These are phyloP conservation scores for Talinum fruticosum DNA, from an alignment of 148 eudicot species.

Conservation along the genomic window DNA sequence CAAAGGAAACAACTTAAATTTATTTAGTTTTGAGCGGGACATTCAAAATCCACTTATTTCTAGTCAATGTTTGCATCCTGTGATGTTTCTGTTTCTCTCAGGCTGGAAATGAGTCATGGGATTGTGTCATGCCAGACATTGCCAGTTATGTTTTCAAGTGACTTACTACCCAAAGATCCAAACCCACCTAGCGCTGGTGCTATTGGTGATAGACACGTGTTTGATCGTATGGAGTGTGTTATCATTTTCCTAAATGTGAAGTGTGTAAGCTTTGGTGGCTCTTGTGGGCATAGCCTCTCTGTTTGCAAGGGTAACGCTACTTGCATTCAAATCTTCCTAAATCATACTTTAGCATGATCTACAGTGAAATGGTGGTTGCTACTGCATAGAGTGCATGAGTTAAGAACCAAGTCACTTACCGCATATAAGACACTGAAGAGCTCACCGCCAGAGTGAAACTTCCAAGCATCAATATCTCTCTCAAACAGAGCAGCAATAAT, in stretches of 20 bases:
- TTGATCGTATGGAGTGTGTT: too few relatives aligned
- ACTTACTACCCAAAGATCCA: too few relatives aligned
- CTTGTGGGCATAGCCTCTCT: not conserved
- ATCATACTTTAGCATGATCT: not conserved
- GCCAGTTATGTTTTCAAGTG: too few relatives aligned
- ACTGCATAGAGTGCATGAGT: not conserved
- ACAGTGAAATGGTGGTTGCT: not conserved
- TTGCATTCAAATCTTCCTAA: not conserved
- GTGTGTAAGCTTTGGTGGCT: not conserved
- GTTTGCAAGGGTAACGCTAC: not conserved
- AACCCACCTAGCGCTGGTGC: too few relatives aligned
- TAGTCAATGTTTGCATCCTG: not conserved
- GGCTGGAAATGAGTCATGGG: not conserved
- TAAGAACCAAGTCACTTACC: constrained; percentile 39
- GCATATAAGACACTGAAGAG: constrained; percentile 90
- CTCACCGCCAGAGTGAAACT: constrained; percentile 78
- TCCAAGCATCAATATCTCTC: constrained; percentile 84
- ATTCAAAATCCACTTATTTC: too few relatives aligned
- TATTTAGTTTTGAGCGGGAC: not conserved
- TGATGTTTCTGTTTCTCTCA: too few relatives aligned
- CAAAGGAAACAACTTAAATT: not conserved
- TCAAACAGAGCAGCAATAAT: constrained; percentile 77
- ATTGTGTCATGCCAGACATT: not conserved
- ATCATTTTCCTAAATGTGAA: too few relatives aligned
- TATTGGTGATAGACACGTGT: too few relatives aligned